Conservation (phyloP, 2,329 filamentous ascomycete species). For the Penicillium oxalicum region DNA sequence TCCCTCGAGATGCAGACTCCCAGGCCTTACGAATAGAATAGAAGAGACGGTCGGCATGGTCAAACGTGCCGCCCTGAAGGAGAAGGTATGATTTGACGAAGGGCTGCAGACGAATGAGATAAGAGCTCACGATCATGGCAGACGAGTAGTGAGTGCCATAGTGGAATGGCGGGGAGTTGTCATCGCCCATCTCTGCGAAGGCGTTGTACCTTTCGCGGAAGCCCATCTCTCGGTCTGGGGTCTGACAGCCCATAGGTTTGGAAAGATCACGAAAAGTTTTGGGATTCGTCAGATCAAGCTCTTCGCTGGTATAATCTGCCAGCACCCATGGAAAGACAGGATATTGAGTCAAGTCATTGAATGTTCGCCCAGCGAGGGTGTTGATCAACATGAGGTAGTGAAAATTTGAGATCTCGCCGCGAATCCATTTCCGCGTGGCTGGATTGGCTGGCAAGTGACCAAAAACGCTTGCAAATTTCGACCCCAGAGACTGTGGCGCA, state of each 20-base stretch:
- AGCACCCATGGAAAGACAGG: slow-evolving; percentile 97
- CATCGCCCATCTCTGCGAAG: slow-evolving; percentile 83
- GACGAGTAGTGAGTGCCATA: slow-evolving; percentile 99
- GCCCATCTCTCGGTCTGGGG: slow-evolving; percentile 64
- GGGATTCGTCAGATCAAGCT: slow-evolving; percentile 79
- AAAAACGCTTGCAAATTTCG: slow-evolving; percentile 89
- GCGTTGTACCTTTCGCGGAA: slow-evolving; percentile 80
- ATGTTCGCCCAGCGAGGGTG: slow-evolving; percentile 91
- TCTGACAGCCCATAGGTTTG: slow-evolving; percentile 95
- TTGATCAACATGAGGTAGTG: slow-evolving; percentile 99
- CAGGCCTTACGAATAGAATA: slow-evolving; percentile 88
- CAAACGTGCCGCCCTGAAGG: slow-evolving; percentile 90
- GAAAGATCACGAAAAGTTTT: slow-evolving; percentile 83
- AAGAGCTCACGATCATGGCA: slow-evolving; percentile 97
- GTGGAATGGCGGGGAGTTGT: slow-evolving; percentile 72
- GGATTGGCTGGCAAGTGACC: slow-evolving; percentile 75
- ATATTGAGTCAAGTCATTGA: slow-evolving; percentile 97
- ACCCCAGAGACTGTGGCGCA: slow-evolving; percentile 64
- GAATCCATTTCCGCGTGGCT: slow-evolving; percentile 81
- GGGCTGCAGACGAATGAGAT: slow-evolving; percentile 87
- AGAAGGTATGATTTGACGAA: slow-evolving; percentile 95
- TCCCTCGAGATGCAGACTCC: slow-evolving; percentile 81
- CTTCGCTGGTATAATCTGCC: slow-evolving; percentile 90
- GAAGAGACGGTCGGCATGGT: slow-evolving; percentile 92
- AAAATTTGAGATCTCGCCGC: slow-evolving; percentile 95